Conservation (phyloP, 176 grass and related monocot genomes). For the Hordeum marinum region DNA sequence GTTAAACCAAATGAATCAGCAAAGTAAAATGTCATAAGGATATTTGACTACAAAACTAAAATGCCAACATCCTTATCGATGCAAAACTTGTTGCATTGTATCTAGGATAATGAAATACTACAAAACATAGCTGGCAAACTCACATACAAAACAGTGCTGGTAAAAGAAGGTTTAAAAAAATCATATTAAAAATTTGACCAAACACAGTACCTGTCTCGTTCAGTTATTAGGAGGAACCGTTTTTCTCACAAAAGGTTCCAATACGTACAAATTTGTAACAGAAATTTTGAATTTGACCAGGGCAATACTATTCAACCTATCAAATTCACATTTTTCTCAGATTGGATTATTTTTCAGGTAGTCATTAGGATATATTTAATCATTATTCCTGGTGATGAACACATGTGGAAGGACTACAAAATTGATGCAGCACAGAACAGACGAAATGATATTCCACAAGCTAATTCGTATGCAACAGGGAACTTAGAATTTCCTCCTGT, state of each 20-base stretch:
- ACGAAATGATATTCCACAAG: slow-evolving; percentile 7
- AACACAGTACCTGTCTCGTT: neutral
- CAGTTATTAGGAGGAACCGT: neutral
- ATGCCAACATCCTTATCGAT: slow-evolving; percentile 16
- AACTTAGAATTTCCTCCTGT: neutral
- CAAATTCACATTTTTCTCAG: neutral
- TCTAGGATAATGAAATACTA: neutral
- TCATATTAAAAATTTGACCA: neutral
- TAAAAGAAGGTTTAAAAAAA: neutral
- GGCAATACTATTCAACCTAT: neutral
- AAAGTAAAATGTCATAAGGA: slow-evolving; percentile 16
- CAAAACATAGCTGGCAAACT: neutral
- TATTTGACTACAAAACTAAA: neutral
- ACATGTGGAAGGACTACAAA: neutral
- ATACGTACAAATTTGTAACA: neutral
- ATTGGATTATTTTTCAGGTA: neutral
- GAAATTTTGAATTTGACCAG: neutral
- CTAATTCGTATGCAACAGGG: slow-evolving; percentile 2
- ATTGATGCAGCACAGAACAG: neutral
- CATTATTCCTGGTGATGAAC: neutral
- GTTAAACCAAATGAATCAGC: slow-evolving; percentile 29
- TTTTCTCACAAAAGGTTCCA: neutral
- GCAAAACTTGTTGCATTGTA: neutral
- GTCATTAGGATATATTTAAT: neutral
- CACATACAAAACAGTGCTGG: slow-evolving; percentile 11